phyloP scores from a whole-genome alignment of 2,329 filamentous ascomycete genomes.

The Neophaeococcomyces mojaviensis region DNA sequence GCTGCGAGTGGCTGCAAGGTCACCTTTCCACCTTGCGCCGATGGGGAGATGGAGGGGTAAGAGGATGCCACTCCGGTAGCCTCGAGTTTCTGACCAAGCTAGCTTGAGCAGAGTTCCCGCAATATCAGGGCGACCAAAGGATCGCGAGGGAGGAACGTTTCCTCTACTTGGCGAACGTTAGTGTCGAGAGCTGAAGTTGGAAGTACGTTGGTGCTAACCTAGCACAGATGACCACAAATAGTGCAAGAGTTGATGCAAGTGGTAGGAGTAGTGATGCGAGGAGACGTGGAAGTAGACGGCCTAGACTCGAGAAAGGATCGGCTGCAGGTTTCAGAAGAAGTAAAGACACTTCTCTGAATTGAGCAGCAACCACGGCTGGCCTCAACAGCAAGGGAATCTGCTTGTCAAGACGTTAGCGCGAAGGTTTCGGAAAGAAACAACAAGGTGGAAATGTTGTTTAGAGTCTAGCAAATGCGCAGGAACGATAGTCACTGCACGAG shows the following conservation, averaged over 20 bases:
- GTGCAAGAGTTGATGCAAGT: neutral
- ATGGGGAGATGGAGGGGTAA: neutral
- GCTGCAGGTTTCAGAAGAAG: neutral
- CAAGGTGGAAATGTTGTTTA: neutral
- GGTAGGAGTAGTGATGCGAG: neutral
- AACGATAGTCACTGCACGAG: slow-evolving; percentile 1
- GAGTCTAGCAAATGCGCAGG: neutral
- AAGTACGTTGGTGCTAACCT: neutral
- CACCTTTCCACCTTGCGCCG: neutral
- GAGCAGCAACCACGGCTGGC: neutral
- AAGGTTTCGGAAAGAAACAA: neutral
- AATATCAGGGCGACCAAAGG: neutral
- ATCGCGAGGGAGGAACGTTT: neutral
- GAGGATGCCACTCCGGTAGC: neutral
- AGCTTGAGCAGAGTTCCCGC: neutral
- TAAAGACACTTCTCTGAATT: neutral
- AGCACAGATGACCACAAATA: neutral
- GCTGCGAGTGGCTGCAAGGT: slow-evolving; percentile 1
- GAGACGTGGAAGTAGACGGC: neutral
- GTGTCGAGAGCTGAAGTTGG: neutral
- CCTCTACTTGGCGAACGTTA: neutral
- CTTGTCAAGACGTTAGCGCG: slow-evolving; percentile 4
- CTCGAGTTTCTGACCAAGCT: neutral
- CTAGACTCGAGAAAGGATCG: neutral
- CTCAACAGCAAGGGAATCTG: neutral